These are phyloP conservation scores for Kodamaea kaohsiungensis DNA, from an alignment of 805 yeast genomes.

Conservation along the genomic window DNA sequence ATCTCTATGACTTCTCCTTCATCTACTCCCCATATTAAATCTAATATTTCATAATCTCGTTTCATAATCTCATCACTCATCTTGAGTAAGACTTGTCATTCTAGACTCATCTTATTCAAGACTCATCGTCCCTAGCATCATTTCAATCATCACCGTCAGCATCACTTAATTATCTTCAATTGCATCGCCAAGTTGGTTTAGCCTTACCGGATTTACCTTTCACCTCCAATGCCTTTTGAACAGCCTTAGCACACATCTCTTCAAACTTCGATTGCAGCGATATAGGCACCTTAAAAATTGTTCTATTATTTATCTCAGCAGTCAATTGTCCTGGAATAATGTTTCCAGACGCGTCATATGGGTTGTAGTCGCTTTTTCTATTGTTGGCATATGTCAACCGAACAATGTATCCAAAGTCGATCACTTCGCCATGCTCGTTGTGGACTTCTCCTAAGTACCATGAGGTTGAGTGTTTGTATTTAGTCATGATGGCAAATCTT, in stretches of 20 bases:
- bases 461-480: constrained; percentile 1
- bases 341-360: neutral
- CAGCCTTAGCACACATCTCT: constrained; percentile 3
- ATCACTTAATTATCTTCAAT: neutral
- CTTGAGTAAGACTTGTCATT: too few species aligned
- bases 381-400: constrained; percentile 1
- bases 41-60: too few species aligned
- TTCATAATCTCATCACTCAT: too few species aligned
- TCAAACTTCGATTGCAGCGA: neutral
- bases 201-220: neutral
- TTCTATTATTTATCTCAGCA: neutral
- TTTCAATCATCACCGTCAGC: too few species aligned
- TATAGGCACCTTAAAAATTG: neutral
- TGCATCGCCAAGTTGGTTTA: neutral
- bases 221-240: neutral
- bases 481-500: neutral
- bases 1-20: too few species aligned
- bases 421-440: neutral
- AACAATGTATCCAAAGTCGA: constrained; percentile 3
- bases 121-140: too few species aligned
- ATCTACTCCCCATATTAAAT: too few species aligned
- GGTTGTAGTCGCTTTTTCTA: constrained; percentile 1
- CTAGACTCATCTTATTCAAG: too few species aligned
- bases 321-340: constrained; percentile 1
- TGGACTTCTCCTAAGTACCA: constrained; percentile 8